phyloP scores from a whole-genome alignment of 768 basidiomycete species.

The Leccinum truebloodii region DNA sequence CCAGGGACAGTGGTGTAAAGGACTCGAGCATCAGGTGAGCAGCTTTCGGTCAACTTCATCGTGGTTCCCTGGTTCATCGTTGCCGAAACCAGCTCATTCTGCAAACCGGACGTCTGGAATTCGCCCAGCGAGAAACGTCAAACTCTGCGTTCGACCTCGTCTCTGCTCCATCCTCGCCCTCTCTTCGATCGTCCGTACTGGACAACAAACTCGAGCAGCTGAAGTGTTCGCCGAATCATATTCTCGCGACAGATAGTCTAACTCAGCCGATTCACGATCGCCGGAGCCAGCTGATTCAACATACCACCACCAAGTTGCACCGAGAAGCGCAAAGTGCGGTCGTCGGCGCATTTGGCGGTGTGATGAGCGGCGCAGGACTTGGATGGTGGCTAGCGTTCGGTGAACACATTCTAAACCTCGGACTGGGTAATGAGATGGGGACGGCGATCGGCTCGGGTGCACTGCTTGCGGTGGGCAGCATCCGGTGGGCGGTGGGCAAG shows the following conservation, averaged over 20 bases:
- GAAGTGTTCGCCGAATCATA: slow-evolving; percentile 44
- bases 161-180: slow-evolving; percentile 30
- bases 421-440: slow-evolving; percentile 45
- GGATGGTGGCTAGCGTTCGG: slow-evolving; percentile 55
- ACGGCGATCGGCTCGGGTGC: slow-evolving; percentile 63
- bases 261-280: slow-evolving; percentile 52
- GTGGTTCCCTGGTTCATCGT: background rate
- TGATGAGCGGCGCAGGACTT: slow-evolving; percentile 49
- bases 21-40: slow-evolving; percentile 52
- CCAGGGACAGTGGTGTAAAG: slow-evolving; percentile 40
- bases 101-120: slow-evolving; percentile 59
- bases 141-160: slow-evolving; percentile 42
- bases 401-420: slow-evolving; percentile 40
- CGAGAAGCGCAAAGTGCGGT: slow-evolving; percentile 61
- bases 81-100: slow-evolving; percentile 51
- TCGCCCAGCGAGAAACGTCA: slow-evolving; percentile 46
- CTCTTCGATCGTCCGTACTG: slow-evolving; percentile 55
- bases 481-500: slow-evolving; percentile 62
- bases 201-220: slow-evolving; percentile 60
- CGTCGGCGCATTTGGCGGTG: slow-evolving; percentile 49
- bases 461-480: slow-evolving; percentile 46
- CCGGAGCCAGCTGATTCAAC: slow-evolving; percentile 50
- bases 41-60: background rate
- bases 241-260: slow-evolving; percentile 47
- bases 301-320: slow-evolving; percentile 62